These are phyloP conservation scores for Galerina sulciceps DNA, from an alignment of 768 basidiomycete genomes.

Conservation along the genomic window DNA sequence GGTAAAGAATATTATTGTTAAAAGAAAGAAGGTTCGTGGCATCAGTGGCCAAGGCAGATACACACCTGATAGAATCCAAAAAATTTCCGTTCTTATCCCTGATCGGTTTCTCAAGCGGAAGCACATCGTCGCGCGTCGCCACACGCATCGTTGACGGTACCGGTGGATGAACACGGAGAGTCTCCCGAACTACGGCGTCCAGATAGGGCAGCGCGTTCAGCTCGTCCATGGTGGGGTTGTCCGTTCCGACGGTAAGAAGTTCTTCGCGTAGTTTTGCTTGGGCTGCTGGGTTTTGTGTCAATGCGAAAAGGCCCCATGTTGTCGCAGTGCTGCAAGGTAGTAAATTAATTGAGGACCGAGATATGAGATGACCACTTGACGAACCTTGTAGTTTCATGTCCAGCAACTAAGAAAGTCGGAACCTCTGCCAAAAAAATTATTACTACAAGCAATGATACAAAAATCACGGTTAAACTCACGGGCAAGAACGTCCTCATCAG, in stretches of 20 bases:
- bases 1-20: not conserved
- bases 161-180: conserved; percentile 58
- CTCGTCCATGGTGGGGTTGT: conserved; percentile 71
- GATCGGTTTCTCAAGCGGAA: conserved; percentile 53
- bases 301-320: conserved; percentile 63
- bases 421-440: conserved; percentile 46
- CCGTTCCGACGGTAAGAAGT: conserved; percentile 50
- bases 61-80: conserved; percentile 37
- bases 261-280: conserved; percentile 66
- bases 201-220: conserved; percentile 70
- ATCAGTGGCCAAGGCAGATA: not conserved
- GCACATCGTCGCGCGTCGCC: conserved; percentile 54
- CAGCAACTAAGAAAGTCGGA: conserved; percentile 63
- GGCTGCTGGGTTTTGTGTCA: conserved; percentile 49
- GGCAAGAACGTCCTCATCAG: conserved; percentile 64
- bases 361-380: not conserved
- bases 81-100: conserved; percentile 46
- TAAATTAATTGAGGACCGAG: not conserved
- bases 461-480: conserved; percentile 36
- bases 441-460: not conserved
- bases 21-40: not conserved
- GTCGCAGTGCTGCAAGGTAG: conserved; percentile 40
- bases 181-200: conserved; percentile 68
- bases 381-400: conserved; percentile 62
- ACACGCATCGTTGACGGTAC: conserved; percentile 46